Conservation (phyloP, 2,329 filamentous ascomycete genomes). For the Exophiala mesophila region DNA sequence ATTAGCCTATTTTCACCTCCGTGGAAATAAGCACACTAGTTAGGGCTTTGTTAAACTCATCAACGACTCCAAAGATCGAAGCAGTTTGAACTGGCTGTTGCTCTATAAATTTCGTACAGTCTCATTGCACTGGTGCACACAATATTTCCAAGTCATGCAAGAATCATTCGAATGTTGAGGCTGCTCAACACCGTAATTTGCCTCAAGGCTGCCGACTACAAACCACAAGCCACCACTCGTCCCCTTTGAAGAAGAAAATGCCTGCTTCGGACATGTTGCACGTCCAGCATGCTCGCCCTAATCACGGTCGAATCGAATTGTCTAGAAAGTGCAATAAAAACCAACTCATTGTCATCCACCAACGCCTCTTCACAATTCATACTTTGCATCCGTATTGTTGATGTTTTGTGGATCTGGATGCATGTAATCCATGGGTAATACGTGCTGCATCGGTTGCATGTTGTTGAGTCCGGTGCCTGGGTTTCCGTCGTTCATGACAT, state of each 20-base stretch:
- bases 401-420: slow-evolving; percentile 16
- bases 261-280: not conserved
- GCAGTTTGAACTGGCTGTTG: no score
- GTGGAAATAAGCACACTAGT: no score
- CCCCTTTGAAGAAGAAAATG: slow-evolving; percentile 1
- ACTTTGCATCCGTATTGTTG: slow-evolving; percentile 18
- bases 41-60: no score
- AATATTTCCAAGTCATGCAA: no score
- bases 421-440: slow-evolving; percentile 27
- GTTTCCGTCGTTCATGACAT: slow-evolving; percentile 26
- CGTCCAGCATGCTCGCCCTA: slow-evolving; percentile 19
- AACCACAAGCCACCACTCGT: not conserved
- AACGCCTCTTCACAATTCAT: slow-evolving; percentile 20
- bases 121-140: no score
- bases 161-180: not conserved
- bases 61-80: no score
- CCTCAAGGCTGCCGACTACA: not conserved
- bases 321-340: slow-evolving; percentile 9
- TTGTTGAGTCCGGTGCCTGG: slow-evolving; percentile 23
- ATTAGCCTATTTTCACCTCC: no score
- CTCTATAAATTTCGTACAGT: no score
- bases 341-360: slow-evolving; percentile 28
- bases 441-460: slow-evolving; percentile 27
- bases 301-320: slow-evolving; percentile 13
- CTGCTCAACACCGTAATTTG: not conserved